phyloP scores from a whole-genome alignment of 2,329 filamentous ascomycete genomes.

The Achaetomium macrosporum region DNA sequence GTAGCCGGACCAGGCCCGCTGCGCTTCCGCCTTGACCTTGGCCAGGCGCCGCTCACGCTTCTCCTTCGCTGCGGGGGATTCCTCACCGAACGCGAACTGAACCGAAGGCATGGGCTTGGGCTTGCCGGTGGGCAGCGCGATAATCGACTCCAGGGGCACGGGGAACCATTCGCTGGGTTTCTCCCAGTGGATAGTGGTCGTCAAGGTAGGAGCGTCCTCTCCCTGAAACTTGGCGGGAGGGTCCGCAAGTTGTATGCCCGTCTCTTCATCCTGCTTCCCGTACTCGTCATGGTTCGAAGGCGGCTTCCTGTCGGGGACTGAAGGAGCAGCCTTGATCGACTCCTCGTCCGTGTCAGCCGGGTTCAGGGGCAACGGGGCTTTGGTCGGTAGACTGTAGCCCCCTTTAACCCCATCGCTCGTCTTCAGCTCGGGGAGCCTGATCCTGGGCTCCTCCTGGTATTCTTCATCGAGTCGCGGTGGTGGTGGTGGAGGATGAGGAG shows the following conservation, averaged over 20 bases:
- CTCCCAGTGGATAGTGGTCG: slow-evolving; percentile 58
- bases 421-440: slow-evolving; percentile 29
- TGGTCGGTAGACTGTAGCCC: slow-evolving; percentile 26
- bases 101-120: slow-evolving; percentile 68
- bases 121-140: slow-evolving; percentile 66
- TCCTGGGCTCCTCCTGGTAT: slow-evolving; percentile 7
- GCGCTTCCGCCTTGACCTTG: slow-evolving; percentile 66
- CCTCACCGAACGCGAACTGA: slow-evolving; percentile 65
- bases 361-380: slow-evolving; percentile 6
- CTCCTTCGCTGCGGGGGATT: slow-evolving; percentile 53
- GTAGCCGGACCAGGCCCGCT: slow-evolving; percentile 78
- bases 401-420: slow-evolving; percentile 25
- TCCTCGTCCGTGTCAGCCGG: neutral
- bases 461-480: slow-evolving; percentile 1
- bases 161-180: slow-evolving; percentile 74
- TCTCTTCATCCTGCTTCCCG: slow-evolving; percentile 23
- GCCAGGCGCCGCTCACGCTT: slow-evolving; percentile 60
- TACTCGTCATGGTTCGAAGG: slow-evolving; percentile 20
- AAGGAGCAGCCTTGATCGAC: slow-evolving; percentile 23
- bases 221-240: slow-evolving; percentile 14
- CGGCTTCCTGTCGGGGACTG: slow-evolving; percentile 29
- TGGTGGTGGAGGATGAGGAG: neutral
- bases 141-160: slow-evolving; percentile 62
- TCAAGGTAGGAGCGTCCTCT: slow-evolving; percentile 18
- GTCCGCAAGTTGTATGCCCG: slow-evolving; percentile 1